Conservation (phyloP, 805 yeast genomes). For the Spathaspora arborariae region DNA sequence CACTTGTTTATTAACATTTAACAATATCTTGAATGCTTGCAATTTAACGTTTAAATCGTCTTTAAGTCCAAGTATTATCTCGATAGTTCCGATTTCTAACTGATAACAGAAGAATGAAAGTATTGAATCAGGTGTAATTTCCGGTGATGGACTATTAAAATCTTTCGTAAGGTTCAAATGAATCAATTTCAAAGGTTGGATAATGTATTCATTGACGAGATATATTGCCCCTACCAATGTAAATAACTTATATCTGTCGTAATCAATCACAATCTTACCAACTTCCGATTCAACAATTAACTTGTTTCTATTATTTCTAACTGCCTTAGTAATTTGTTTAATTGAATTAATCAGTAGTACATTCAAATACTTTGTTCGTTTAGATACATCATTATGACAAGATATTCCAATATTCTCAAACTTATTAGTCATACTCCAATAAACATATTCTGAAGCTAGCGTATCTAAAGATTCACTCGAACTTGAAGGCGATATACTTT, state of each 20-base stretch:
- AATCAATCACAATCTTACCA: constrained; percentile 15
- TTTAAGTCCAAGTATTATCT: constrained; percentile 36
- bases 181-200: constrained; percentile 25
- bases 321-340: constrained; percentile 5
- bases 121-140: too few relatives aligned
- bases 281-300: constrained; percentile 13
- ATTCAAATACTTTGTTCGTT: constrained; percentile 6
- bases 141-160: constrained; percentile 5
- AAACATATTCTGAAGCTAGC: constrained; percentile 13
- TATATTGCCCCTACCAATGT: constrained; percentile 31
- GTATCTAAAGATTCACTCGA: constrained; percentile 27
- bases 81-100: constrained; percentile 16
- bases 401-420: constrained; percentile 15
- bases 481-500: constrained; percentile 1
- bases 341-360: constrained; percentile 3
- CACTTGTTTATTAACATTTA: constrained; percentile 6
- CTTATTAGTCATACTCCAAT: constrained; percentile 20
- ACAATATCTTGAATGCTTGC: constrained; percentile 26
- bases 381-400: constrained; percentile 12
- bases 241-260: constrained; percentile 30
- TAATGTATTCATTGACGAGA: constrained; percentile 24
- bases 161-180: constrained; percentile 21
- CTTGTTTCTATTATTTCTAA: constrained; percentile 3
- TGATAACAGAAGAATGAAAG: constrained; percentile 1
- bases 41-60: constrained; percentile 47